Percentiles rank a stretch among this genome's conserved stretches.
Evolutionary conservation across 202 grass and related monocot species (phyloP).

Genomic region (Miscanthus sacchariflorus): DNA sequence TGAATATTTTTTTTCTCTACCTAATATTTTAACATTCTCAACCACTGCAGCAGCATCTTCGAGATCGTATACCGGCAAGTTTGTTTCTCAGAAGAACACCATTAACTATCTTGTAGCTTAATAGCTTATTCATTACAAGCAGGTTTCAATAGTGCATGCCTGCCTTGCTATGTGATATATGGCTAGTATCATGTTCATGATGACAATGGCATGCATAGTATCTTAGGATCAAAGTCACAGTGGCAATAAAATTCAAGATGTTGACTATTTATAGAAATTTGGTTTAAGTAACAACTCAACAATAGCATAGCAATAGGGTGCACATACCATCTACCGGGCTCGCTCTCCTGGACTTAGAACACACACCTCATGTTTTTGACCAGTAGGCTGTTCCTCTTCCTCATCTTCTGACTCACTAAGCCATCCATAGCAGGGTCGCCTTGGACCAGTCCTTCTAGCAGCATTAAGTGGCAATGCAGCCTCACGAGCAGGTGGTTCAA

Average conservation of each 20-base stretch:
- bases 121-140: background rate
- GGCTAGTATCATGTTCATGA: background rate
- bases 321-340: background rate
- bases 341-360: background rate
- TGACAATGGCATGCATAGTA: background rate
- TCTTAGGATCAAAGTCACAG: background rate
- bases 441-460: background rate
- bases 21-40: background rate
- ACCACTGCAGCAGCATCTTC: background rate
- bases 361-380: background rate
- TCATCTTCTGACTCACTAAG: slow-evolving; percentile 26
- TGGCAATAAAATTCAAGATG: background rate
- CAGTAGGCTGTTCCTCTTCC: slow-evolving; percentile 14
- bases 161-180: background rate
- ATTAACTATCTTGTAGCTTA: background rate
- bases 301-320: background rate
- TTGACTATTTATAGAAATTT: background rate
- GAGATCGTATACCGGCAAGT: background rate
- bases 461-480: background rate
- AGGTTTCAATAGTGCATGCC: background rate
- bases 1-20: background rate
- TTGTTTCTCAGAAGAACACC: background rate
- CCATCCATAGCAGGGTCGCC: slow-evolving; percentile 34
- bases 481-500: background rate
- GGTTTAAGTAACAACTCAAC: background rate